Base-by-base conservation (phyloP, 495 filamentous ascomycete species). In the Aspergillus sclerotioniger region DNA sequence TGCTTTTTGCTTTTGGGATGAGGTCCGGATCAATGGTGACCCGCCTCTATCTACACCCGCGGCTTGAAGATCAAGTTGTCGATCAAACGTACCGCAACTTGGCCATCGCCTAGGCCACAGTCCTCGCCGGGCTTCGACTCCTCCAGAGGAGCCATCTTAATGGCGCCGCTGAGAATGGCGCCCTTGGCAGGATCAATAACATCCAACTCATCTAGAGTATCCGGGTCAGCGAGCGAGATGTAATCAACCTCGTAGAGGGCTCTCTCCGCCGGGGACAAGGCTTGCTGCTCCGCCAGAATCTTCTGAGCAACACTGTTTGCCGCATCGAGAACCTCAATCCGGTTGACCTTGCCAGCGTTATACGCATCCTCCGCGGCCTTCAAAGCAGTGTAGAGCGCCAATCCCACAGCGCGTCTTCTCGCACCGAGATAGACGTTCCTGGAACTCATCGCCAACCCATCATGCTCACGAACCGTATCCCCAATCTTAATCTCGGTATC, bases 361-460 rank as follows among this genome's bases (percentile, higher is more conserved):
- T 91, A 96, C 17, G 77, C 80, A 21, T 73, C 75, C 64, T 96
- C 90, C 0, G 90, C 90, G 5, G 85, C 82, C 55, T 69, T 78
- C 46, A 99, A 68, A 0, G 90, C 82, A 44, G 78, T 80, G 46
- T 79, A 80, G 19, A 99, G 71, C 10, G 90, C 87, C 2, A 85
- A 82, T 0, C 91, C 92, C 3, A 90, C 82, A 3, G 71, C 67
- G 25, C 94, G 80, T 65, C 94, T 78, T 41, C 90, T 78, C 41
- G 77, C 69, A 1, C 94, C 95, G 3, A 99, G 80, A 71, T 97
- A 98, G 28, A 96, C 89, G 71, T 99, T 99, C 53, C 94, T 79
- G 13, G 89, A 93, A 69, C 92, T 97, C 81, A 96, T 78, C n/a
- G 94, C 94, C 61, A 99, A 73, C 7, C 95, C 94, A 71, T 94